Conservation (phyloP, 495 filamentous ascomycete genomes). For the Cercophora samala region DNA sequence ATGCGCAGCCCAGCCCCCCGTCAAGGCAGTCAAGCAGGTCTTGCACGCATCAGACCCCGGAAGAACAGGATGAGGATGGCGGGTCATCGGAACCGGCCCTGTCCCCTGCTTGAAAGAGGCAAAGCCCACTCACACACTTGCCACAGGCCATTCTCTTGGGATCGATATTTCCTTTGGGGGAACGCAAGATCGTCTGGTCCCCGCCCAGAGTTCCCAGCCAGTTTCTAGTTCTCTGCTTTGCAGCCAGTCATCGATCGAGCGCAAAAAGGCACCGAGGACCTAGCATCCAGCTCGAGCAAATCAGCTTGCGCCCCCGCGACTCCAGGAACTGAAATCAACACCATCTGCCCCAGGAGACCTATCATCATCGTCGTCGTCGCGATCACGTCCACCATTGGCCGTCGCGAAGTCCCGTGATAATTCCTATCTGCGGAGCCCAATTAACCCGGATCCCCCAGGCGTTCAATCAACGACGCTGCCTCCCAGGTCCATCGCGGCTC, state of each 20-base stretch:
- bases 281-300: constrained; percentile 39
- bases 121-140: constrained; percentile 28
- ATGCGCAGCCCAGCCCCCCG: constrained; percentile 15
- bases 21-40: not conserved
- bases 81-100: constrained; percentile 12
- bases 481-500: constrained; percentile 25
- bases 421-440: constrained; percentile 46
- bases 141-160: constrained; percentile 21
- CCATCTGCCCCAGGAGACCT: constrained; percentile 38
- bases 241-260: constrained; percentile 36
- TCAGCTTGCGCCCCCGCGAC: constrained; percentile 40
- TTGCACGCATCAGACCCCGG: constrained; percentile 9
- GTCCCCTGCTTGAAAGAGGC: constrained; percentile 6
- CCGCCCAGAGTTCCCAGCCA: constrained; percentile 19
- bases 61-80: constrained; percentile 10
- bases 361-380: constrained; percentile 41
- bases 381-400: constrained; percentile 45
- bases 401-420: constrained; percentile 48
- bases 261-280: constrained; percentile 24
- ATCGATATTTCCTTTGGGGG: constrained; percentile 6
- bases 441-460: constrained; percentile 35
- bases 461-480: constrained; percentile 38
- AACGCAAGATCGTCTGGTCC: constrained; percentile 20
- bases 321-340: constrained; percentile 38
- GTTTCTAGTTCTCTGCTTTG: constrained; percentile 18